Evolutionary conservation across 805 yeast genomes (phyloP).

Genomic region (Yarrowia bubula): DNA sequence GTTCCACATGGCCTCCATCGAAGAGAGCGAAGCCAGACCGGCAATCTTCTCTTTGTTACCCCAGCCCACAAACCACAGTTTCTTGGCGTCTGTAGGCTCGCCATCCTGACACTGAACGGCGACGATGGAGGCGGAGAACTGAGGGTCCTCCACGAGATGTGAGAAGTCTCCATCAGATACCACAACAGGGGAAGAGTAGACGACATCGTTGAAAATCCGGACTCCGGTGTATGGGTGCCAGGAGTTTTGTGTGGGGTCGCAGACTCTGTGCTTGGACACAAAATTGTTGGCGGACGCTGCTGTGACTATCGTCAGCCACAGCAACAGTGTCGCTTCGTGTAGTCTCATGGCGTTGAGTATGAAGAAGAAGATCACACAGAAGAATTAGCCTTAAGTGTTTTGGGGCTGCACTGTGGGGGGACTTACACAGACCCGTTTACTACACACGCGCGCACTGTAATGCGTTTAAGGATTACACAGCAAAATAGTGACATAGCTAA

Average conservation of each 20-base stretch:
- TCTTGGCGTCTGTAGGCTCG: slow-evolving; percentile 12
- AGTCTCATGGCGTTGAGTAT: slow-evolving; percentile 14
- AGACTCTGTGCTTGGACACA: slow-evolving; percentile 20
- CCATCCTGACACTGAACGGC: slow-evolving; percentile 23
- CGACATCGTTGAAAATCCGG: slow-evolving; percentile 19
- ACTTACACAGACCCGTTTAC: slow-evolving; percentile 4
- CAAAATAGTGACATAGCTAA: background rate
- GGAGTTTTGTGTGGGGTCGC: slow-evolving; percentile 22
- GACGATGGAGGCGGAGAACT: slow-evolving; percentile 15
- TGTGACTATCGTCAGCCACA: slow-evolving; percentile 22
- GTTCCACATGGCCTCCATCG: slow-evolving; percentile 24
- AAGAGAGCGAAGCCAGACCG: slow-evolving; percentile 1
- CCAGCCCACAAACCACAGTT: slow-evolving; percentile 22
- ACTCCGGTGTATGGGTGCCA: slow-evolving; percentile 25
- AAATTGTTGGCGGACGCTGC: slow-evolving; percentile 9
- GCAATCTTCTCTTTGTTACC: slow-evolving; percentile 13
- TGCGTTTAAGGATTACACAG: background rate
- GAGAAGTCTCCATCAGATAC: slow-evolving; percentile 12
- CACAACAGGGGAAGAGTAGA: slow-evolving; percentile 14
- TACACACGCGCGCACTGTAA: background rate
- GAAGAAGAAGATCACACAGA: slow-evolving; percentile 1
- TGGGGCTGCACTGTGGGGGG: background rate
- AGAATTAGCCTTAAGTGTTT: background rate
- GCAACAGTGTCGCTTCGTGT: background rate
- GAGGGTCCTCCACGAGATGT: slow-evolving; percentile 14